Evolutionary conservation across 2,329 filamentous ascomycete genomes (phyloP), one percentile per base, ranked within the genome.

Genomic region (Penicillium palitans): DNA sequence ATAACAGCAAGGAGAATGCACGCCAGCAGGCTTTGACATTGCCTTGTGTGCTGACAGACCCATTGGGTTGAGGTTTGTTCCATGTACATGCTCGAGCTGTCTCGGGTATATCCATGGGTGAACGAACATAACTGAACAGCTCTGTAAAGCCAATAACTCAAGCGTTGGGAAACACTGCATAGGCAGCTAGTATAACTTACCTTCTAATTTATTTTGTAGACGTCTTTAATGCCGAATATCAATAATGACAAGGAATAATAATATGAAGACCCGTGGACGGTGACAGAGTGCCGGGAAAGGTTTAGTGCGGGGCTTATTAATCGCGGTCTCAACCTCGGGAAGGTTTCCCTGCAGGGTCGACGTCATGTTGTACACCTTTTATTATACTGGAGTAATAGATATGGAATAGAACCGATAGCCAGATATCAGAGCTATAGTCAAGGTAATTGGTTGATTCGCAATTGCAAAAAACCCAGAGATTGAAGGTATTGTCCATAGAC

Each of bases 251-350:
- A 24, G 13, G 45, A 57, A 29, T 31, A 21, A 33, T 21, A 17
- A 33, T 33, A 37, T 27, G 56, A 45, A 49, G 10, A 25, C 7
- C 21, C 15, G 15, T n/a, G 42, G 24, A 44, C 15, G 24, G 46
- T 25, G n/a, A n/a, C 27, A 27, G n/a, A 51, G 48, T 13, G 6
- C 33, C 12, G 41, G 15, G 10, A 52, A 31, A 46, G 44, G 27
- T 52, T 49, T 27, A 55, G 57, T 55, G 62, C 62, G 60, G 63
- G 60, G 62, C 63, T 66, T 61, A 63, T 53, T 66, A 57, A 66
- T 63, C 35, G 52, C 33, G 53, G 59, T 6, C 19, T 21, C 8
- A 15, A 25, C 13, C 37, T 46, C 17, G 46, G 42, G 29, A 25
- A 3, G 27, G 24, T 37, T 27, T 54, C 41, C 41, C 24, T 33